Evolutionary conservation across 2,329 filamentous ascomycete species (phyloP).

Genomic region (Nemania abortiva): DNA sequence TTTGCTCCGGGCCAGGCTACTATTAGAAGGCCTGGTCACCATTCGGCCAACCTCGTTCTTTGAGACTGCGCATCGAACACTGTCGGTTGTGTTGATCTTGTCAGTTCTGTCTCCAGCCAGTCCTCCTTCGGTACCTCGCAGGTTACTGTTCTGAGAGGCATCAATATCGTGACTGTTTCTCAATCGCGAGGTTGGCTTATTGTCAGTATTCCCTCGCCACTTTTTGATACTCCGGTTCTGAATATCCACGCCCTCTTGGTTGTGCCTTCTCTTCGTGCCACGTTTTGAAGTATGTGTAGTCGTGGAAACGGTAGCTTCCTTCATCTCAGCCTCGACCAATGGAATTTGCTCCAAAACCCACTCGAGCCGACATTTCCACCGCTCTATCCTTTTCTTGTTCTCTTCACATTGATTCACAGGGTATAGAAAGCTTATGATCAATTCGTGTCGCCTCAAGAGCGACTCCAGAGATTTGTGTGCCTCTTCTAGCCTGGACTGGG

Average conservation of each 20-base stretch:
- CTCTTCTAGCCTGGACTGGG: conserved; percentile 4
- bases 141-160: neutral
- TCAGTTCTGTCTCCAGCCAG: neutral
- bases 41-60: neutral
- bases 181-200: neutral
- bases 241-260: neutral
- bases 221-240: neutral
- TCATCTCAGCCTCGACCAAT: conserved; percentile 21
- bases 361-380: neutral
- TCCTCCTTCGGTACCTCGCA: neutral
- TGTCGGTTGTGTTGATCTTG: neutral
- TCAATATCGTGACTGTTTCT: neutral
- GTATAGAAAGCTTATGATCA: neutral
- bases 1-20: neutral
- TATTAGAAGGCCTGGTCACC: neutral
- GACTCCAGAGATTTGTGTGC: neutral
- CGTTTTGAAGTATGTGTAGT: neutral
- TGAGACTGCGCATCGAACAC: neutral
- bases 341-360: conserved; percentile 25
- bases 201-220: neutral
- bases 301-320: neutral
- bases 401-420: neutral
- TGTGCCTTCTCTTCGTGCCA: neutral
- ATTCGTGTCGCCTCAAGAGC: neutral
- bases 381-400: neutral